Conservation (phyloP, 495 filamentous ascomycete genomes). For the Annulohypoxylon nitens region DNA sequence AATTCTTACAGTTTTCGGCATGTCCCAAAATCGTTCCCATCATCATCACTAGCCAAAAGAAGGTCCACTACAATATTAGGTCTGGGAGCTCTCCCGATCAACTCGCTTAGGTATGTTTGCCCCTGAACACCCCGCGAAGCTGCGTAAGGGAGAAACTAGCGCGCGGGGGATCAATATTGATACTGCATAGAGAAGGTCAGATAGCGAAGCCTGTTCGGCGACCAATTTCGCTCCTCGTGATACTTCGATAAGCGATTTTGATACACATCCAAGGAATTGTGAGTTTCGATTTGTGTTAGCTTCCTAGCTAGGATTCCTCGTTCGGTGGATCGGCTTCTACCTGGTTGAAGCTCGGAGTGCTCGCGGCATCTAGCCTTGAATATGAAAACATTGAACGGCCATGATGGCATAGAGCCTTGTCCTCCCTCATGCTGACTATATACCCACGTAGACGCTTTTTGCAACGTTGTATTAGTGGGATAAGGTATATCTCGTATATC, state of each 20-base stretch:
- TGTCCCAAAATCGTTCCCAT: no score
- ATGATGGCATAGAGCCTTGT: slow-evolving; percentile 9
- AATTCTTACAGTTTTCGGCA: no score
- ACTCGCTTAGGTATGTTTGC: not conserved
- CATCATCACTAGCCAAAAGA: no score
- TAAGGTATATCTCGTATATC: slow-evolving; percentile 5
- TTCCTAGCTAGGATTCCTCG: slow-evolving; percentile 25
- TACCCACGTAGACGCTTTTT: slow-evolving; percentile 3
- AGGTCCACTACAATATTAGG: no score
- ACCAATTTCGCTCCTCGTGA: not conserved
- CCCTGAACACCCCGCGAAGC: not conserved
- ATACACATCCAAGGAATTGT: not conserved
- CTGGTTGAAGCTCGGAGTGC: slow-evolving; percentile 19
- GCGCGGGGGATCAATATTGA: not conserved
- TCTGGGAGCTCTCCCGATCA: no score
- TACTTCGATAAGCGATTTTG: not conserved
- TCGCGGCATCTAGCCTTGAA: slow-evolving; percentile 16
- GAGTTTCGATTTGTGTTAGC: slow-evolving; percentile 1
- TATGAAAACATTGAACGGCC: not conserved
- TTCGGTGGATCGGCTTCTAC: slow-evolving; percentile 28
- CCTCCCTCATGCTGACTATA: not conserved
- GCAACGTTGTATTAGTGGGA: slow-evolving; percentile 27
- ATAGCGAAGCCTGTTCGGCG: slow-evolving; percentile 11
- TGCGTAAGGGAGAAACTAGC: not conserved
- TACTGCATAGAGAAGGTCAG: not conserved